A percentile compares a stretch with the other conserved stretches of the same genome.
Evolutionary conservation across 805 yeast species (phyloP).

Genomic region (Naumovozyma castellii): DNA sequence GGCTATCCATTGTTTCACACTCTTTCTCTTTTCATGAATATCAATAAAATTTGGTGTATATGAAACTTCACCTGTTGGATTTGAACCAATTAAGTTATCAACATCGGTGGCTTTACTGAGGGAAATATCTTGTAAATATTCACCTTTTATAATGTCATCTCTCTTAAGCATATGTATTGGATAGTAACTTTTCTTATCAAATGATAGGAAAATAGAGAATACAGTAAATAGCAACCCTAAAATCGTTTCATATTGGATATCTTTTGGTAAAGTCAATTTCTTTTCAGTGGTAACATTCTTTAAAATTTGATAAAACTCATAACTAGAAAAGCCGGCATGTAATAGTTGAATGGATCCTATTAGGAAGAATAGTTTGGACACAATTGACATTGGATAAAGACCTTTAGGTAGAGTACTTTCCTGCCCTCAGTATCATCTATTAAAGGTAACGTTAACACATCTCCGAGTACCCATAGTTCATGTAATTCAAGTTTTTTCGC

Average conservation of each 20-base stretch:
- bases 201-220: constrained; percentile 20
- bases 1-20: constrained; percentile 12
- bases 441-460: too few species aligned
- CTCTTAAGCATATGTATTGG: constrained; percentile 8
- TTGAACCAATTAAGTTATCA: constrained; percentile 22
- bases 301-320: constrained; percentile 25
- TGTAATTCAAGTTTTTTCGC: too few species aligned
- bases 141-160: constrained; percentile 9
- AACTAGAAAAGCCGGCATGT: constrained; percentile 29
- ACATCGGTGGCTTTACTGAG: constrained; percentile 25
- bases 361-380: constrained; percentile 8
- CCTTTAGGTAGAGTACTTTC: too few species aligned
- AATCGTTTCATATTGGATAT: constrained; percentile 23
- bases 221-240: constrained; percentile 18
- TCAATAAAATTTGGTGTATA: constrained; percentile 24
- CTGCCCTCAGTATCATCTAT: too few species aligned
- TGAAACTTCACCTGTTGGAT: constrained; percentile 23
- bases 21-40: constrained; percentile 18
- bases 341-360: constrained; percentile 14
- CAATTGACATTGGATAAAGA: constrained; percentile 16
- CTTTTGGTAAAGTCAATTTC: constrained; percentile 17
- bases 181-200: constrained; percentile 16
- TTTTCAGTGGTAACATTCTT: constrained; percentile 9
- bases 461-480: too few species aligned
- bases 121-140: constrained; percentile 23